These are phyloP conservation scores for Aspergillus sergii DNA, from an alignment of 2,329 filamentous ascomycete genomes.

Conservation along the genomic window DNA sequence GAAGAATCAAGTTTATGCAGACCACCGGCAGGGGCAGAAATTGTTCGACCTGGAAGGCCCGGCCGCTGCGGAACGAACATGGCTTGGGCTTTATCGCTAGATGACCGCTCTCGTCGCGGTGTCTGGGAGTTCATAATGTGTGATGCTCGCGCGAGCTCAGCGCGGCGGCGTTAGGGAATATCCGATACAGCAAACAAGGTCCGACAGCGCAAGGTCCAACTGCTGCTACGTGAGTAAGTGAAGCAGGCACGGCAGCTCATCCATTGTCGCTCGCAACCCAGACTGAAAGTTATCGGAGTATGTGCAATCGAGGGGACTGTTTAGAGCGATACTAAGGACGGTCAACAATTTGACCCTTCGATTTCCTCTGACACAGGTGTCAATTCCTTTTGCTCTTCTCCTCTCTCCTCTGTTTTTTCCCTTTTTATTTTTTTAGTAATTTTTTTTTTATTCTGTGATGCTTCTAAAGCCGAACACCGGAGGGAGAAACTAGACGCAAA, in stretches of 20 bases:
- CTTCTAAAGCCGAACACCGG: background rate
- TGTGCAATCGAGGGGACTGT: conserved; percentile 8
- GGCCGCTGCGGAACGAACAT: conserved; percentile 31
- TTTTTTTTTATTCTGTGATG: background rate
- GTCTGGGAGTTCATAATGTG: conserved; percentile 32
- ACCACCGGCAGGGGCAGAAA: conserved; percentile 37
- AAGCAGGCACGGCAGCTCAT: conserved; percentile 30
- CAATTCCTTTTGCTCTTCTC: background rate
- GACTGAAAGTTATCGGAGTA: conserved; percentile 14
- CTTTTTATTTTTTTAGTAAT: background rate
- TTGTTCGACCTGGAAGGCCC: conserved; percentile 35
- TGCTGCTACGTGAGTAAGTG: conserved; percentile 32
- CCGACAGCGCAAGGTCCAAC: conserved; percentile 27
- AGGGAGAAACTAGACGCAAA: background rate
- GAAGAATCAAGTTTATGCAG: conserved; percentile 30
- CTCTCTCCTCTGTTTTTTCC: background rate
- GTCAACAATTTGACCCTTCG: background rate
- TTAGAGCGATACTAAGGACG: background rate
- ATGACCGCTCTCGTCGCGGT: conserved; percentile 32
- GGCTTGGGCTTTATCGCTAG: conserved; percentile 35
- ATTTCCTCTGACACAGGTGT: background rate
- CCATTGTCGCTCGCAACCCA: conserved; percentile 33
- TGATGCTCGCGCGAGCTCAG: conserved; percentile 14
- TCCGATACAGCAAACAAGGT: conserved; percentile 23
- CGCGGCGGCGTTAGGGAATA: conserved; percentile 16